These are phyloP conservation scores for sunflower (Helianthus annuus) DNA, from an alignment of 129 eudicot genomes.

Conservation along the genomic window DNA sequence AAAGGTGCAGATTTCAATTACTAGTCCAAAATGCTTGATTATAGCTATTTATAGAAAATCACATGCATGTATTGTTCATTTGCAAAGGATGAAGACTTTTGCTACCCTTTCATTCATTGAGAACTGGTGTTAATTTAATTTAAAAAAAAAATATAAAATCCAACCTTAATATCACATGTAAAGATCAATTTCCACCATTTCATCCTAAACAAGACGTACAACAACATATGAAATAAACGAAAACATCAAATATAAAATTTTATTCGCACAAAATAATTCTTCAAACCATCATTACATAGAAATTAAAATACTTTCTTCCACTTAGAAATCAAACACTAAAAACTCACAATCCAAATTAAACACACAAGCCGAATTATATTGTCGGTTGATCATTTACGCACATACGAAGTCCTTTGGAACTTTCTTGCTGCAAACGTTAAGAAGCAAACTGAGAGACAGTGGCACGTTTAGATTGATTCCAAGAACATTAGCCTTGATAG, in stretches of 20 bases:
- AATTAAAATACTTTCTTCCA: too few species aligned
- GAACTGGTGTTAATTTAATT: background rate
- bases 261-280: background rate
- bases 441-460: constrained; percentile 60
- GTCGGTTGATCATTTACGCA: constrained; percentile 22
- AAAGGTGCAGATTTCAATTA: too few species aligned
- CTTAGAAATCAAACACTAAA: background rate
- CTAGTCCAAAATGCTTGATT: too few species aligned
- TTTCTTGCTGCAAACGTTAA: constrained; percentile 56
- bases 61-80: too few species aligned
- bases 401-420: constrained; percentile 57
- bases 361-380: background rate
- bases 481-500: constrained; percentile 58
- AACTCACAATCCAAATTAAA: constrained; percentile 5
- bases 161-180: too few species aligned
- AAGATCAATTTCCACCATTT: background rate
- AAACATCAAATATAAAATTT: background rate
- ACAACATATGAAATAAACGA: background rate
- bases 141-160: background rate
- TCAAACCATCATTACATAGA: constrained; percentile 4
- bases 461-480: constrained; percentile 69
- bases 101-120: background rate
- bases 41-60: too few species aligned
- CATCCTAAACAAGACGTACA: background rate
- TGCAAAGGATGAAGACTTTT: background rate